Evolutionary conservation across 2,329 filamentous ascomycete species (phyloP).

Genomic region (Ceratocystis variospora): DNA sequence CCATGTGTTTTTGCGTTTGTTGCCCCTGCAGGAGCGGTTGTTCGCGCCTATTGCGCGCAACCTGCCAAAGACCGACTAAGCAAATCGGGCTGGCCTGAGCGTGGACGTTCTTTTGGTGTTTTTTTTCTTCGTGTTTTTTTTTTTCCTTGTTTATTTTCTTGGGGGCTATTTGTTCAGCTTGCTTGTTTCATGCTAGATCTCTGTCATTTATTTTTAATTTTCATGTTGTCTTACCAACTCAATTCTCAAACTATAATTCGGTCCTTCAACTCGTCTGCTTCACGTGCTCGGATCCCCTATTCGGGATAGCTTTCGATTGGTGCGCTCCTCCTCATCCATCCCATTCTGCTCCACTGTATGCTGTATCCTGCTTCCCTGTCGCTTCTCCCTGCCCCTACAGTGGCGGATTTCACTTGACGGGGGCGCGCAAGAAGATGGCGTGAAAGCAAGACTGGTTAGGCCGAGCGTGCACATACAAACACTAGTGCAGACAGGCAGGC

Average conservation of each 20-base stretch:
- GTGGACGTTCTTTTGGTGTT: background rate
- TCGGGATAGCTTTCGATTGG: background rate
- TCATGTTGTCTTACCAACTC: background rate
- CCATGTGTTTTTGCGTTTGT: slow-evolving; percentile 22
- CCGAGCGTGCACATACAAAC: too few species aligned
- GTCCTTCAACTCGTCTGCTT: background rate
- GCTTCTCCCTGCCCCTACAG: slow-evolving; percentile 4
- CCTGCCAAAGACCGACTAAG: slow-evolving; percentile 15
- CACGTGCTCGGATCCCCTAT: slow-evolving; percentile 3
- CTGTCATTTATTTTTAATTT: background rate
- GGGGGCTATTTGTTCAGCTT: background rate
- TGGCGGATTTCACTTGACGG: background rate
- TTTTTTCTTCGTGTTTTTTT: background rate
- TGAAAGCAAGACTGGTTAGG: too few species aligned
- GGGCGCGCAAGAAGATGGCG: background rate
- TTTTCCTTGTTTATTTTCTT: background rate
- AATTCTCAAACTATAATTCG: background rate
- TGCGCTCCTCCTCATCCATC: background rate
- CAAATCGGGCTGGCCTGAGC: background rate
- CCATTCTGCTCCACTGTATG: background rate
- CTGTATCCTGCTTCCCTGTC: background rate
- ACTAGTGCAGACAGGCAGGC: background rate
- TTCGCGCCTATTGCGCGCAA: slow-evolving; percentile 20
- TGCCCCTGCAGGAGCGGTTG: slow-evolving; percentile 24
- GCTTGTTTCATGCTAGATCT: background rate